These are phyloP conservation scores for Eucalyptus cloeziana DNA, from an alignment of 345 rosid species.

Conservation along the genomic window DNA sequence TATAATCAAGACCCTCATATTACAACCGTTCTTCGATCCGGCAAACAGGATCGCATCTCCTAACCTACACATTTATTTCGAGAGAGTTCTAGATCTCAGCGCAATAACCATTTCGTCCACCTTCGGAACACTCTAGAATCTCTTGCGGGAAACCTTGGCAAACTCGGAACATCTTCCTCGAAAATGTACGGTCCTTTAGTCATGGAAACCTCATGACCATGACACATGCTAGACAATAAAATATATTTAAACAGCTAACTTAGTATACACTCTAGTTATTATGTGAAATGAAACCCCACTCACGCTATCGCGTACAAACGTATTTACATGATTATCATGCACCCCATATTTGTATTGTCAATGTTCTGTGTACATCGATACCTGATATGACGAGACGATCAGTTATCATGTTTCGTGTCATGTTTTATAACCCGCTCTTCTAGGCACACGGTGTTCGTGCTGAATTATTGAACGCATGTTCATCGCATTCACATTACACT, in stretches of 20 bases:
- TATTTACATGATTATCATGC: neutral
- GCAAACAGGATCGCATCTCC: too few species aligned
- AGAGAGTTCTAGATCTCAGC: too few species aligned
- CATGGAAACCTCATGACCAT: fast-evolving
- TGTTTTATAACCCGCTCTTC: neutral
- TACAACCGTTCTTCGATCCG: fast-evolving
- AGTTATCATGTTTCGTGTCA: neutral
- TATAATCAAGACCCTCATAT: too few species aligned
- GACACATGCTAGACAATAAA: neutral
- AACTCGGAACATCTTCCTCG: fast-evolving
- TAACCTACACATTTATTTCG: too few species aligned
- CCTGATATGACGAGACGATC: neutral
- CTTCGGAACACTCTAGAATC: too few species aligned
- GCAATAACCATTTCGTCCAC: fast-evolving
- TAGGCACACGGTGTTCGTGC: neutral
- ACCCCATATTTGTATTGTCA: neutral
- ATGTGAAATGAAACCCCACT: neutral
- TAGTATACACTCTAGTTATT: neutral
- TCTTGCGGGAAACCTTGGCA: fast-evolving
- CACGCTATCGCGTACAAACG: neutral
- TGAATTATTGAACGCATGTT: neutral
- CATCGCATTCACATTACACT: neutral
- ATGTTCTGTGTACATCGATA: too few species aligned
- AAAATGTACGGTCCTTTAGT: too few species aligned
- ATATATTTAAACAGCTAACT: neutral